Percentiles rank a stretch among this genome's conserved stretches.
Evolutionary conservation across 78 protist species (phyloP).

Genomic region (Dictyostelium discoideum): DNA sequence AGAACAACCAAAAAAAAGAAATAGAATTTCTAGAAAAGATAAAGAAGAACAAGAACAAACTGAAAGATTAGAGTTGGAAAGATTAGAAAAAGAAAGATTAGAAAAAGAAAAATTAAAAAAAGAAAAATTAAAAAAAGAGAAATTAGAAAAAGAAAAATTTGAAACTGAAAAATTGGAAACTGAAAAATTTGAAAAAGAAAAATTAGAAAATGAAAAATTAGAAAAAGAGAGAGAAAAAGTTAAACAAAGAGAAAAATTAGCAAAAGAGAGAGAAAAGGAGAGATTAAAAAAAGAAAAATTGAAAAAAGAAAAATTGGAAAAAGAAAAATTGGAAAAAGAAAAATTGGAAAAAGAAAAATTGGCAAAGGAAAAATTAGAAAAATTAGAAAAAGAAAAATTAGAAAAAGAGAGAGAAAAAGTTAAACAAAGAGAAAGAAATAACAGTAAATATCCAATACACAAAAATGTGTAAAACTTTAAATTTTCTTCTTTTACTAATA

Average conservation of each 20-base stretch:
- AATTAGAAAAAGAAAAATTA: background rate
- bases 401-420: background rate
- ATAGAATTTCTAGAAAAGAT: background rate
- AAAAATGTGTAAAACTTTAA: background rate
- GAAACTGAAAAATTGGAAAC: background rate
- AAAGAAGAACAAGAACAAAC: background rate
- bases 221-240: background rate
- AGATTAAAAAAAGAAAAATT: background rate
- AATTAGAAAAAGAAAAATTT: background rate
- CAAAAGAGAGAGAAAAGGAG: background rate
- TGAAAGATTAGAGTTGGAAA: background rate
- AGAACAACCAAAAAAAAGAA: background rate
- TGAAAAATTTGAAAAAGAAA: background rate
- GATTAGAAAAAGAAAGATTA: background rate
- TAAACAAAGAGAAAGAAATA: background rate
- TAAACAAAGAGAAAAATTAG: background rate
- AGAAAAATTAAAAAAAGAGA: background rate
- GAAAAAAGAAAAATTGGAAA: background rate
- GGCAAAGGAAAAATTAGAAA: background rate
- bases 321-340: background rate
- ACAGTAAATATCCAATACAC: background rate
- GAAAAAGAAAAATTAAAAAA: background rate
- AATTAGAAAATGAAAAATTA: background rate
- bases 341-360: background rate
- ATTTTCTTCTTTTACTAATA: background rate